These are phyloP conservation scores for Termitomyces sp. DNA, from an alignment of 768 basidiomycete species.

Conservation along the genomic window DNA sequence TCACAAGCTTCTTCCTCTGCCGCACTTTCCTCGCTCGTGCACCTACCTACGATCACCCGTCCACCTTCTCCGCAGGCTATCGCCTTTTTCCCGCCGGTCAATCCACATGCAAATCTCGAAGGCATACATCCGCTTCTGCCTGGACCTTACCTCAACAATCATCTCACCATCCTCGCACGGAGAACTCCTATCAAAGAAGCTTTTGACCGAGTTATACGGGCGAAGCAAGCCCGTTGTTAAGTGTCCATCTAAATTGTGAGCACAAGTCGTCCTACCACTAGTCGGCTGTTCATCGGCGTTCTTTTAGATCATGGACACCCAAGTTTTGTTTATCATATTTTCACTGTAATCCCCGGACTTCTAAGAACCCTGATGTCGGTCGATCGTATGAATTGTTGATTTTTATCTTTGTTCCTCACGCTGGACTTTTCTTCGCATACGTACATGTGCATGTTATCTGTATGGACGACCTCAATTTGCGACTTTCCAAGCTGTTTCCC, in stretches of 20 bases:
- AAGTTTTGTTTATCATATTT: conserved; percentile 1
- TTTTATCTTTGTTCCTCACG: background rate
- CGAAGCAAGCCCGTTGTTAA: conserved; percentile 36
- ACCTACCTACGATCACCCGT: conserved; percentile 46
- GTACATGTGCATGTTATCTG: background rate
- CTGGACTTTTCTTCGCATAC: background rate
- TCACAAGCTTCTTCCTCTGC: conserved; percentile 51
- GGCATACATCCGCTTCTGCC: conserved; percentile 69
- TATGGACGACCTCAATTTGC: no score
- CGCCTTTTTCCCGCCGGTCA: conserved; percentile 62
- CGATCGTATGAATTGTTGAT: background rate
- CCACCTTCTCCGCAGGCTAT: conserved; percentile 47
- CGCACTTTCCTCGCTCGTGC: conserved; percentile 53
- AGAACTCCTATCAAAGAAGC: conserved; percentile 68
- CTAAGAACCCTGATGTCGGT: background rate
- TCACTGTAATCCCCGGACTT: background rate
- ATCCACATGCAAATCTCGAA: conserved; percentile 51
- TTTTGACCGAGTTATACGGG: conserved; percentile 60
- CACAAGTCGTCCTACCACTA: background rate
- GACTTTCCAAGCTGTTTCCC: background rate
- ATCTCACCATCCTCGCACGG: conserved; percentile 63
- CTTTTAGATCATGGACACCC: background rate
- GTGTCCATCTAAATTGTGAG: conserved; percentile 1
- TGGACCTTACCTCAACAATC: conserved; percentile 65
- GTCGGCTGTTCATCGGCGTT: background rate